A percentile compares a stretch with the other conserved stretches of the same genome.
Evolutionary conservation across 2,329 filamentous ascomycete species (phyloP).

Genomic region (Kalaharituber pfeilii): DNA sequence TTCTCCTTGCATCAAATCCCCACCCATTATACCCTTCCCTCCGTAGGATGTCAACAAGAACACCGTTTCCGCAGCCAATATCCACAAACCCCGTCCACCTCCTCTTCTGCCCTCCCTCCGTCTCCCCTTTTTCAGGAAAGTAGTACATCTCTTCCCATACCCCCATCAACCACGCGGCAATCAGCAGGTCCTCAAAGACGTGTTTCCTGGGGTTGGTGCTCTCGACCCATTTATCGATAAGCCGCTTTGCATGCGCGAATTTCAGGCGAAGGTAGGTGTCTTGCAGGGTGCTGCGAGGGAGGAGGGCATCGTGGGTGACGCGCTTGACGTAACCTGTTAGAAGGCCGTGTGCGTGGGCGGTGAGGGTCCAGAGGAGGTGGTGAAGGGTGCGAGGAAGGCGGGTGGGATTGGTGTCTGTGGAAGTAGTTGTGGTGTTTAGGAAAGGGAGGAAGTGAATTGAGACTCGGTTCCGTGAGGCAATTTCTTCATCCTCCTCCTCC

Average conservation of each 20-base stretch:
- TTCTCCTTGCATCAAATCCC: constrained; percentile 76
- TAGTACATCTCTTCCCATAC: constrained; percentile 73
- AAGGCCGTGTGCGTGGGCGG: constrained; percentile 52
- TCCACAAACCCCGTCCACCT: constrained; percentile 81
- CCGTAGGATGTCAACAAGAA: constrained; percentile 68
- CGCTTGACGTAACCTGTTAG: constrained; percentile 57
- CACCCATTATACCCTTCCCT: constrained; percentile 68
- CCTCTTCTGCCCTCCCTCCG: constrained; percentile 11
- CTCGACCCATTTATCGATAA: constrained; percentile 70
- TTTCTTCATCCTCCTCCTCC: constrained; percentile 38
- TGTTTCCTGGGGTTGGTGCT: constrained; percentile 76
- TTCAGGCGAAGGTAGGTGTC: constrained; percentile 70
- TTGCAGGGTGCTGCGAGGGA: constrained; percentile 62
- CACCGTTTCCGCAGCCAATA: constrained; percentile 85
- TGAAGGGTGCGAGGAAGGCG: constrained; percentile 51
- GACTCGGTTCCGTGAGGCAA: constrained; percentile 32
- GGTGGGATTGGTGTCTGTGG: constrained; percentile 14
- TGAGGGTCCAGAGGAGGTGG: constrained; percentile 44
- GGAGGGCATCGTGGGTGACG: constrained; percentile 64
- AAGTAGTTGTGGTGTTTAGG: background rate
- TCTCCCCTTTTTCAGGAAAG: constrained; percentile 13
- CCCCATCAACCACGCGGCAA: constrained; percentile 83
- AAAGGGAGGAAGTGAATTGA: constrained; percentile 47
- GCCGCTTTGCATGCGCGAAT: constrained; percentile 50
- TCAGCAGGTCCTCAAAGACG: constrained; percentile 83